phyloP scores from a whole-genome alignment of 306 rosid species.

The Gillenia trifoliata region DNA sequence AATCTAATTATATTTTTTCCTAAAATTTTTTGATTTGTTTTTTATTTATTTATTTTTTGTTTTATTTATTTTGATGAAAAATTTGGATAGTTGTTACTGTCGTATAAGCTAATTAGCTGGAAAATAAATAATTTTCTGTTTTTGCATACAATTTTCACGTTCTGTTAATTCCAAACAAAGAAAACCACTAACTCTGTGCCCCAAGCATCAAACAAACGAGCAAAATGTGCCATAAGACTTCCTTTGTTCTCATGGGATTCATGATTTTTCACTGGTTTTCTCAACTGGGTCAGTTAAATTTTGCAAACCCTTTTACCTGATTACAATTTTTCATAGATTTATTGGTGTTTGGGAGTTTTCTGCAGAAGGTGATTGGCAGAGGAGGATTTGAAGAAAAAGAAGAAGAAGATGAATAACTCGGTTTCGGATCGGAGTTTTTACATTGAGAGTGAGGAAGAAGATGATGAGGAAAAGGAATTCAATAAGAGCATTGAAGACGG shows the following conservation, averaged over 20 bases:
- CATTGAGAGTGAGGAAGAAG: constrained; percentile 77
- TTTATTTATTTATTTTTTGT: not conserved
- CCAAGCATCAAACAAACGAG: no score
- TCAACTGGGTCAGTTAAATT: not conserved
- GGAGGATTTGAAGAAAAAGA: not conserved
- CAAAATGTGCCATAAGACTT: not conserved
- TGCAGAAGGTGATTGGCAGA: constrained; percentile 8
- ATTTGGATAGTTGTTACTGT: not conserved
- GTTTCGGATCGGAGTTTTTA: constrained; percentile 72
- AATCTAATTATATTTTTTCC: not conserved
- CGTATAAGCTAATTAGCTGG: constrained; percentile 4
- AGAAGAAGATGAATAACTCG: constrained; percentile 60
- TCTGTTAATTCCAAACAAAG: not conserved
- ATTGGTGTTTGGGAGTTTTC: not conserved
- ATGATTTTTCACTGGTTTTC: not conserved
- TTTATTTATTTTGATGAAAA: not conserved
- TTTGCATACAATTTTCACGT: not conserved
- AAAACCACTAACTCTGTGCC: not conserved
- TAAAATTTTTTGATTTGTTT: not conserved
- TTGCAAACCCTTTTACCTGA: not conserved
- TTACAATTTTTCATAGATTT: not conserved
- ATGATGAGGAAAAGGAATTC: constrained; percentile 52
- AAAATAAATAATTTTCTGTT: not conserved
- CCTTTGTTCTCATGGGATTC: not conserved
- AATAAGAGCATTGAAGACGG: constrained; percentile 57